These are phyloP conservation scores for Cladosporium halotolerans DNA, from an alignment of 2,329 filamentous ascomycete species.

Conservation along the genomic window DNA sequence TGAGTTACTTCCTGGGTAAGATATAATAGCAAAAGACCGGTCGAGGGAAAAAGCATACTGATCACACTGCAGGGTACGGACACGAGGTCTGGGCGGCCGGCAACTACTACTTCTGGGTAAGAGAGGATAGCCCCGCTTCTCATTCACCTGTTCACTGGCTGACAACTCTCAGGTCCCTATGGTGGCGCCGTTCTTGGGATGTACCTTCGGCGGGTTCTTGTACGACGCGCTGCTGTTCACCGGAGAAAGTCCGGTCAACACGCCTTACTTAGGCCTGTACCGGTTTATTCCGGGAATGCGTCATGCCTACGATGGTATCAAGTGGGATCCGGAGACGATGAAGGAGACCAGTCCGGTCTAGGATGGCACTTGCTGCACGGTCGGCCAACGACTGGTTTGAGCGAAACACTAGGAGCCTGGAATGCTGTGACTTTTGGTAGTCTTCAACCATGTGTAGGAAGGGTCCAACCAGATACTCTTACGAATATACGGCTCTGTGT, in stretches of 20 bases:
- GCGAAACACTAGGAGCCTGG: no score
- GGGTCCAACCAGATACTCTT: no score
- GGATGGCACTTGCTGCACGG: no score
- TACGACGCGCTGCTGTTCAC: conserved; percentile 66
- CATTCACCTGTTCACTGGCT: not conserved
- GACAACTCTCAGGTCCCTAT: conserved; percentile 48
- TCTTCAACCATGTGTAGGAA: no score
- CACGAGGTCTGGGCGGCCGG: conserved; percentile 60
- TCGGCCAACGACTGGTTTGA: no score
- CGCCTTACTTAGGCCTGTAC: conserved; percentile 57
- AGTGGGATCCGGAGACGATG: conserved; percentile 19
- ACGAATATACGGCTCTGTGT: no score
- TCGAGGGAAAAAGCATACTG: not conserved
- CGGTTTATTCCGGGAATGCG: conserved; percentile 30
- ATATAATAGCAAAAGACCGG: not conserved
- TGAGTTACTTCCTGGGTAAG: conserved; percentile 12
- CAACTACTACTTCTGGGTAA: conserved; percentile 64
- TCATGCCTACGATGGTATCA: conserved; percentile 20
- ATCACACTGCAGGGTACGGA: conserved; percentile 54
- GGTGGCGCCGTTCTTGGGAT: conserved; percentile 63
- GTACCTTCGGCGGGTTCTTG: conserved; percentile 56
- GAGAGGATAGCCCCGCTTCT: not conserved
- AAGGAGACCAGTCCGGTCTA: conserved; percentile 13
- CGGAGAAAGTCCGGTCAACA: conserved; percentile 64
- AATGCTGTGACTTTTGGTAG: no score